Evolutionary conservation across 495 filamentous ascomycete species (phyloP).

Genomic region (Lasiosphaeria hispida): DNA sequence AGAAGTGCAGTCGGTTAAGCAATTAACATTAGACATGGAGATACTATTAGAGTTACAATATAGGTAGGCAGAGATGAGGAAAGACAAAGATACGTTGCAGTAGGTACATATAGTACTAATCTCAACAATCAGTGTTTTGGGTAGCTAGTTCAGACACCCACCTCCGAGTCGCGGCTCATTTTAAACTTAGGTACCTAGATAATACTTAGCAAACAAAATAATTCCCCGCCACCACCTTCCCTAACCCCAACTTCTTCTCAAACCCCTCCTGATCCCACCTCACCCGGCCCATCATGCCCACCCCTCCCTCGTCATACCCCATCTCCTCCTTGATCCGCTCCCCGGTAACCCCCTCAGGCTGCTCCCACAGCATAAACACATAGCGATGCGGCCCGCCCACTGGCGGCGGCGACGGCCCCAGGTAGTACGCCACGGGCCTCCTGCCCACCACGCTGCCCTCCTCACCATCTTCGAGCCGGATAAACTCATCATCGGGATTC

Average conservation of each 20-base stretch:
- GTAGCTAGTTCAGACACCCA: no score
- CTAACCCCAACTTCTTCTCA: slow-evolving; percentile 48
- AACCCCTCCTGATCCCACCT: slow-evolving; percentile 52
- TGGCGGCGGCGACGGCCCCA: slow-evolving; percentile 51
- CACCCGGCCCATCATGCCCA: slow-evolving; percentile 43
- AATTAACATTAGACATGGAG: no score
- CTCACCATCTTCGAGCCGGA: slow-evolving; percentile 10
- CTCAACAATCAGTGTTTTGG: no score
- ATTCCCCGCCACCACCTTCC: slow-evolving; percentile 50
- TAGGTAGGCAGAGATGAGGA: no score
- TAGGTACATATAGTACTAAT: no score
- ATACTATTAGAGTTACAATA: no score
- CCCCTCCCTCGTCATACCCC: slow-evolving; percentile 32
- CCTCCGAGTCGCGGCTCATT: no score
- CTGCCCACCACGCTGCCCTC: slow-evolving; percentile 9
- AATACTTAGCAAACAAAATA: slow-evolving; percentile 46
- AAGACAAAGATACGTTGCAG: no score
- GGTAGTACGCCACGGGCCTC: slow-evolving; percentile 37
- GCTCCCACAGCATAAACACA: slow-evolving; percentile 55
- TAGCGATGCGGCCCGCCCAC: slow-evolving; percentile 55
- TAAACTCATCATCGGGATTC: slow-evolving; percentile 21
- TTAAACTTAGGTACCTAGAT: no score
- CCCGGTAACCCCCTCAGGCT: slow-evolving; percentile 49
- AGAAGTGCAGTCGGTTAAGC: no score
- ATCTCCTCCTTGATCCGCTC: slow-evolving; percentile 42